These are phyloP conservation scores for Takakia lepidozioides DNA, from an alignment of 225 moss, liverwort and hornwort genomes.

Conservation along the genomic window DNA sequence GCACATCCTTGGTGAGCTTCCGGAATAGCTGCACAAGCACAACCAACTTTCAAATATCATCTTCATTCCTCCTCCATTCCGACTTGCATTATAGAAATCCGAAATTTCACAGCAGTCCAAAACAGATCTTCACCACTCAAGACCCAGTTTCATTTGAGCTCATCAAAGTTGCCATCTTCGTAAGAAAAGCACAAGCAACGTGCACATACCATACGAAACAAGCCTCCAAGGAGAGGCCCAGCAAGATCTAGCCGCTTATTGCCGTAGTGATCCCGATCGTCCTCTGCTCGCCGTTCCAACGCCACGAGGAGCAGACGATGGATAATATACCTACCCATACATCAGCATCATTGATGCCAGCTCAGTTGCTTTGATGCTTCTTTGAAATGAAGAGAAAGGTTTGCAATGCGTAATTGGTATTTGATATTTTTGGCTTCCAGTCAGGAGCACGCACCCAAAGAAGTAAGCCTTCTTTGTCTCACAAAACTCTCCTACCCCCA, in stretches of 20 bases:
- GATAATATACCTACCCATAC: slow-evolving; percentile 59
- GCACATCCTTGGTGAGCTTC: slow-evolving; percentile 96
- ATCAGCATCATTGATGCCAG: too few species aligned
- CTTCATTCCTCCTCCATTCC: not conserved
- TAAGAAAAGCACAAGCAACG: not conserved
- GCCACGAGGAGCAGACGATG: slow-evolving; percentile 93
- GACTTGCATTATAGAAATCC: too few species aligned
- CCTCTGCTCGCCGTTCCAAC: slow-evolving; percentile 81
- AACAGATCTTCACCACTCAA: too few species aligned
- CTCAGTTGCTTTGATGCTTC: too few species aligned
- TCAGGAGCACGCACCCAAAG: slow-evolving; percentile 42
- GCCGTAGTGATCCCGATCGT: slow-evolving; percentile 98
- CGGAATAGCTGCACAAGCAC: slow-evolving; percentile 55
- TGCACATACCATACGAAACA: slow-evolving; percentile 70
- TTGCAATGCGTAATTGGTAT: too few species aligned
- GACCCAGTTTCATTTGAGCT: too few species aligned
- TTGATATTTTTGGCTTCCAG: not conserved
- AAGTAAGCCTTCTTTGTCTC: slow-evolving; percentile 99
- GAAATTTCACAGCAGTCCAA: too few species aligned
- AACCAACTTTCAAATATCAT: not conserved
- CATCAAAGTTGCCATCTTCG: too few species aligned
- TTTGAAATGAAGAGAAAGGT: too few species aligned
- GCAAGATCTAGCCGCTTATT: slow-evolving; percentile 98
- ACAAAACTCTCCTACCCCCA: slow-evolving; percentile 95
- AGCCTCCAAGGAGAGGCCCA: slow-evolving; percentile 95